Evolutionary conservation across 2,329 filamentous ascomycete genomes (phyloP).

Genomic region (Penicillium olsonii): DNA sequence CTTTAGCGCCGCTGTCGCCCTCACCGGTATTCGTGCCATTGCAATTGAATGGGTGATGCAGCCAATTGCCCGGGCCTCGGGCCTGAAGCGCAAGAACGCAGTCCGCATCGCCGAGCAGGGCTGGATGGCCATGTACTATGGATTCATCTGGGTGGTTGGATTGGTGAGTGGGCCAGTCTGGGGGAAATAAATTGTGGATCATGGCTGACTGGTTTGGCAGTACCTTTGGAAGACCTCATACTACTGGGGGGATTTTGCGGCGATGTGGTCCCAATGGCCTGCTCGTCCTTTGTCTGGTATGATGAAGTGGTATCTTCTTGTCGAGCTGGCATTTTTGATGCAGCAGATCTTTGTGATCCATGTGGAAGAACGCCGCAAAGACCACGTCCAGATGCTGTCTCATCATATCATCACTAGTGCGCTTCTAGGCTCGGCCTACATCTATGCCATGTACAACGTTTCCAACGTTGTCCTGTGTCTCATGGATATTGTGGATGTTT

Average conservation of each 20-base stretch:
- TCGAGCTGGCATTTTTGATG: slow-evolving; percentile 88
- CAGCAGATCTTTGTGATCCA: slow-evolving; percentile 94
- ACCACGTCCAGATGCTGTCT: slow-evolving; percentile 92
- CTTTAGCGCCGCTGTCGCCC: slow-evolving; percentile 74
- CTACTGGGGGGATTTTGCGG: slow-evolving; percentile 74
- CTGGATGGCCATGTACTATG: slow-evolving; percentile 85
- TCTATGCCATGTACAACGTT: slow-evolving; percentile 82
- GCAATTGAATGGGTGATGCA: slow-evolving; percentile 84
- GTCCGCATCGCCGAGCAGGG: slow-evolving; percentile 91
- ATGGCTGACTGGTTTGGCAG: slow-evolving; percentile 46
- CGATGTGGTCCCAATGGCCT: slow-evolving; percentile 86
- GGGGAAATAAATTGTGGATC: slow-evolving; percentile 7
- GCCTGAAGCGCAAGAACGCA: slow-evolving; percentile 75
- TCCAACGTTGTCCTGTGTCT: slow-evolving; percentile 85
- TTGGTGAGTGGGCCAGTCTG: slow-evolving; percentile 60
- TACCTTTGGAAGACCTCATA: slow-evolving; percentile 77
- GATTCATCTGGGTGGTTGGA: slow-evolving; percentile 77
- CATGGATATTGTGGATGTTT: slow-evolving; percentile 91
- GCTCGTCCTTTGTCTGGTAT: slow-evolving; percentile 70
- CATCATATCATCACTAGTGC: slow-evolving; percentile 89
- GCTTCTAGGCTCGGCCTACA: slow-evolving; percentile 79
- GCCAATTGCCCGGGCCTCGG: slow-evolving; percentile 71
- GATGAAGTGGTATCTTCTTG: slow-evolving; percentile 86
- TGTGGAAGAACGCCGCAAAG: slow-evolving; percentile 91
- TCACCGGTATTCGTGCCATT: slow-evolving; percentile 81